phyloP scores from a whole-genome alignment of 2,329 filamentous ascomycete genomes.

The Myriosclerotinia duriaeana region DNA sequence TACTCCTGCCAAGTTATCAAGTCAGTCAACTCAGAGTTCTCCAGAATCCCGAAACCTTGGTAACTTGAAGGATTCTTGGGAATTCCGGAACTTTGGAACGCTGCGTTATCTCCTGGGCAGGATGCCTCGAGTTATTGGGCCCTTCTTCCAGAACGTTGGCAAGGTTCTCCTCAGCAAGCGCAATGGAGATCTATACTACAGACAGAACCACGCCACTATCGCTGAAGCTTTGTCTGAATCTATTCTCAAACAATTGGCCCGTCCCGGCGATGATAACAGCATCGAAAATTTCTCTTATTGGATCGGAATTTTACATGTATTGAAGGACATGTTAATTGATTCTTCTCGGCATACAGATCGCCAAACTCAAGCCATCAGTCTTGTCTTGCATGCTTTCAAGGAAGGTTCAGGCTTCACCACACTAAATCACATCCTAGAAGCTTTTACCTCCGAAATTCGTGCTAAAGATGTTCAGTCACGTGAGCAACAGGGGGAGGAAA shows the following conservation, averaged over 20 bases:
- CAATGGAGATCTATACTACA: conserved; percentile 62
- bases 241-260: conserved; percentile 64
- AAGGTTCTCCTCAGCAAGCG: conserved; percentile 77
- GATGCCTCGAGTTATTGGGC: conserved; percentile 75
- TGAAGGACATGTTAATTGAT: conserved; percentile 79
- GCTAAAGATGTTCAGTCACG: conserved; percentile 34
- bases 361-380: conserved; percentile 59
- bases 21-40: background rate
- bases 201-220: conserved; percentile 53
- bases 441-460: conserved; percentile 61
- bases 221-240: conserved; percentile 69
- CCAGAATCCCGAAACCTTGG: conserved; percentile 46
- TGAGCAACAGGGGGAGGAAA: conserved; percentile 41
- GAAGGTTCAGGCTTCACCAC: conserved; percentile 72
- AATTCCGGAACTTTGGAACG: conserved; percentile 74
- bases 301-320: conserved; percentile 74
- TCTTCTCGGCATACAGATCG: conserved; percentile 41
- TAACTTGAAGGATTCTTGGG: conserved; percentile 36
- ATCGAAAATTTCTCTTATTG: conserved; percentile 74
- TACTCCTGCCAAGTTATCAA: background rate
- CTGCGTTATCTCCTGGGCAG: conserved; percentile 76
- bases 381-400: conserved; percentile 85
- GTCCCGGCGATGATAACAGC: conserved; percentile 46
- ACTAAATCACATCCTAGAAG: conserved; percentile 69
- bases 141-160: conserved; percentile 82